phyloP scores from a whole-genome alignment of 129 eudicot genomes.

The Glebionis coronaria region DNA sequence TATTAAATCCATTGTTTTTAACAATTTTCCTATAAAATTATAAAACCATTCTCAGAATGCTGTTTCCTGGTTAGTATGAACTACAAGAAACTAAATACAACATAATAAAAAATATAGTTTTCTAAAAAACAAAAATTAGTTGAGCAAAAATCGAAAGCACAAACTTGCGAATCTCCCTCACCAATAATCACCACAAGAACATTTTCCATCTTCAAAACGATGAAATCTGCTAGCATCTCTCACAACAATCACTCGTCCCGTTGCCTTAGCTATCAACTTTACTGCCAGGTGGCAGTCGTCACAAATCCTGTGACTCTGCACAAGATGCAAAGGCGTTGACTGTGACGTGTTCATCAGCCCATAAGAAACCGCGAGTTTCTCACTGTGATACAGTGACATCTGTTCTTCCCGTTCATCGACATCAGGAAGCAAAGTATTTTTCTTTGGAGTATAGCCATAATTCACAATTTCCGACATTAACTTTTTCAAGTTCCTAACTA shows the following conservation, averaged over 20 bases:
- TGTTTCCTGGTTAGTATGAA: constrained; percentile 11
- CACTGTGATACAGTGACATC: constrained; percentile 61
- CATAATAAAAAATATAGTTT: background rate
- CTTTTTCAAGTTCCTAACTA: constrained; percentile 47
- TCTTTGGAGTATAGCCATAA: constrained; percentile 57
- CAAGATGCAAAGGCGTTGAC: constrained; percentile 61
- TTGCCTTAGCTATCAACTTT: constrained; percentile 56
- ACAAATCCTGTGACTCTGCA: constrained; percentile 86
- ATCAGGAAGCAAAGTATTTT: constrained; percentile 69
- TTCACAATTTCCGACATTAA: constrained; percentile 40
- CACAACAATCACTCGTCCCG: constrained; percentile 52
- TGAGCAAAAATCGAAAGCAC: constrained; percentile 6
- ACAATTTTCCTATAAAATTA: background rate
- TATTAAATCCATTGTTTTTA: background rate
- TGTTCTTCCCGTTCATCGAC: constrained; percentile 68
- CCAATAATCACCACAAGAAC: constrained; percentile 98
- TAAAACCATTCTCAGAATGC: constrained; percentile 5
- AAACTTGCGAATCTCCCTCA: constrained; percentile 31
- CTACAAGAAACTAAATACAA: constrained; percentile 10
- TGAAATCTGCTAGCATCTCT: constrained; percentile 92
- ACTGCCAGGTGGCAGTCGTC: constrained; percentile 69
- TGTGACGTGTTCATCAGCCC: constrained; percentile 55
- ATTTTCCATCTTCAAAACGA: constrained; percentile 59
- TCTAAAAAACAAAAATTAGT: background rate
- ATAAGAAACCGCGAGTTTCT: constrained; percentile 71